A percentile compares a stretch with the other conserved stretches of the same genome.
Conservation (phyloP, 2,329 filamentous ascomycete species). For the Trichoderma sp. region DNA sequence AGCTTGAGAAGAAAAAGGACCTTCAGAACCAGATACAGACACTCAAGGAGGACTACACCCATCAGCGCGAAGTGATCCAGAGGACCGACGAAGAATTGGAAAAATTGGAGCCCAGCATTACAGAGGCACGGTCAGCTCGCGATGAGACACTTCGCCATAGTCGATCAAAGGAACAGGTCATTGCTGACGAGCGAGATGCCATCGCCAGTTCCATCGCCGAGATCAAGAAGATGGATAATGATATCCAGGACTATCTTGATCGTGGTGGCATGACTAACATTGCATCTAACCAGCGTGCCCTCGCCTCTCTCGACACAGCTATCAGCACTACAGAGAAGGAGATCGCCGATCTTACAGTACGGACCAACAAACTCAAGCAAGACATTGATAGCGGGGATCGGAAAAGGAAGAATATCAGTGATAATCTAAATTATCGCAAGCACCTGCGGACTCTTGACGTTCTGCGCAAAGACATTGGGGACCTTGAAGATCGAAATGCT, state of each 20-base stretch:
- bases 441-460: constrained; percentile 69
- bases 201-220: constrained; percentile 77
- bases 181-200: constrained; percentile 71
- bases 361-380: constrained; percentile 77
- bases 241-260: constrained; percentile 80
- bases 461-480: constrained; percentile 70
- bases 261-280: constrained; percentile 75
- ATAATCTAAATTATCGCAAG: constrained; percentile 86
- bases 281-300: constrained; percentile 68
- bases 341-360: constrained; percentile 65
- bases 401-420: constrained; percentile 82
- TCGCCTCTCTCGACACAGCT: constrained; percentile 67
- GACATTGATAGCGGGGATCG: constrained; percentile 79
- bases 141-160: constrained; percentile 77
- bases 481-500: constrained; percentile 78
- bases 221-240: constrained; percentile 72
- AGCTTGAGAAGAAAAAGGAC: constrained; percentile 79
- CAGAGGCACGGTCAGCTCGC: constrained; percentile 73
- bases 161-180: constrained; percentile 70
- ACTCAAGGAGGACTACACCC: constrained; percentile 67
- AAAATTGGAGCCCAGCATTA: constrained; percentile 73
- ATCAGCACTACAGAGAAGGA: constrained; percentile 70
- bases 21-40: constrained; percentile 73
- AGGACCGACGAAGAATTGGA: constrained; percentile 74
- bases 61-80: constrained; percentile 72